Evolutionary conservation across 768 basidiomycete species (phyloP).

Genomic region (Lentinus tigrinus): DNA sequence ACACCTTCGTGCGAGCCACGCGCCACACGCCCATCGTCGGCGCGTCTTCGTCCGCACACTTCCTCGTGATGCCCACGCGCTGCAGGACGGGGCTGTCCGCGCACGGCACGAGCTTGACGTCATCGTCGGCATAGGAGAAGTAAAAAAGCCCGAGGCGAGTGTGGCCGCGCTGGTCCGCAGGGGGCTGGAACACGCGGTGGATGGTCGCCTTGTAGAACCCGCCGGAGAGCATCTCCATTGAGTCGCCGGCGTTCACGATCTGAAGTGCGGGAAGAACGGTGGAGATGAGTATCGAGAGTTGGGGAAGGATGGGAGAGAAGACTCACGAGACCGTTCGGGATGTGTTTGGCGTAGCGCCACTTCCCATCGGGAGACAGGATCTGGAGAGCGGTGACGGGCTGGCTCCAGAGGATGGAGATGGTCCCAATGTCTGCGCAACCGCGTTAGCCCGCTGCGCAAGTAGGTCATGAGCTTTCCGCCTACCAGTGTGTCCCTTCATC

Average conservation of each 20-base stretch:
- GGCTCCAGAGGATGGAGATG: conserved; percentile 36
- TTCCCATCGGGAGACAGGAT: conserved; percentile 32
- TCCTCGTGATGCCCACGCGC: conserved; percentile 29
- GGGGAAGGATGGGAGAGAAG: background rate
- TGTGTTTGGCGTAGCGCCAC: conserved; percentile 35
- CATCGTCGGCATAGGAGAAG: conserved; percentile 33
- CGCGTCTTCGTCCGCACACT: conserved; percentile 28
- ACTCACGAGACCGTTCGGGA: conserved; percentile 33
- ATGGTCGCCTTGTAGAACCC: conserved; percentile 39
- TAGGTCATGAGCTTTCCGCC: background rate
- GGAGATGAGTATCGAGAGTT: background rate
- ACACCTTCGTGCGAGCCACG: conserved; percentile 42
- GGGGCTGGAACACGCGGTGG: conserved; percentile 39
- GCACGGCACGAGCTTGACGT: conserved; percentile 29
- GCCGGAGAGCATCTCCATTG: conserved; percentile 35
- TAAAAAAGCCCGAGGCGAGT: conserved; percentile 38
- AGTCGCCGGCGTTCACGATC: conserved; percentile 40
- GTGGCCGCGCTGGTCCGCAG: conserved; percentile 33
- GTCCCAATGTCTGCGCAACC: conserved; percentile 11
- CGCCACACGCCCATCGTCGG: conserved; percentile 33
- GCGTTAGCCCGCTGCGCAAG: too few relatives aligned
- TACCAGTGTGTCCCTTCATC: conserved; percentile 39
- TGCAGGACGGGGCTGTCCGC: conserved; percentile 32
- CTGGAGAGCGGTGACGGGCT: conserved; percentile 35
- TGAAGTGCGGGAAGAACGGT: conserved; percentile 16